phyloP scores from a whole-genome alignment of 805 yeast genomes.

The Kluyveromyces aestuarii region DNA sequence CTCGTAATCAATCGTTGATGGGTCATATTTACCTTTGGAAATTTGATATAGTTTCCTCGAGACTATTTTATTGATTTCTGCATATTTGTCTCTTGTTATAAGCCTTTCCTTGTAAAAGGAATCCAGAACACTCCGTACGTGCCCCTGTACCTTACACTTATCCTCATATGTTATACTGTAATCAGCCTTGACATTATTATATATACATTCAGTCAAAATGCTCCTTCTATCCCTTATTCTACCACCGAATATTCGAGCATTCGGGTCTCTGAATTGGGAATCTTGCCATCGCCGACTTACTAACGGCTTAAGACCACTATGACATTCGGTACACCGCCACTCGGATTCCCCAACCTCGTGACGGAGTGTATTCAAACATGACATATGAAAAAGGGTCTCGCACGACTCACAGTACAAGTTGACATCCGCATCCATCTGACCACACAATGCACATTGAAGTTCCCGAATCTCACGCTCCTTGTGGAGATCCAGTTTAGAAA shows the following conservation, averaged over 20 bases:
- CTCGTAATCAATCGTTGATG: slow-evolving; percentile 10
- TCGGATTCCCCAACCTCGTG: slow-evolving; percentile 14
- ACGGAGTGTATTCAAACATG: slow-evolving; percentile 15
- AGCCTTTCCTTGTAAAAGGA: slow-evolving; percentile 35
- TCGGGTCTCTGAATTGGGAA: background rate
- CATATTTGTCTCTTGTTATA: slow-evolving; percentile 37
- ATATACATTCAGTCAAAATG: slow-evolving; percentile 1
- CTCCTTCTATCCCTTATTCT: slow-evolving; percentile 6
- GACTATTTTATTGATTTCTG: slow-evolving; percentile 50
- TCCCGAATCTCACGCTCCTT: slow-evolving; percentile 1
- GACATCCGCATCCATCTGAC: slow-evolving; percentile 6
- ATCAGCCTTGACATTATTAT: background rate
- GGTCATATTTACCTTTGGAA: slow-evolving; percentile 14
- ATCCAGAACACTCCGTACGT: slow-evolving; percentile 45
- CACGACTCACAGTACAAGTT: slow-evolving; percentile 12
- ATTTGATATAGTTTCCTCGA: slow-evolving; percentile 49
- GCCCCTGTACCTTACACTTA: slow-evolving; percentile 47
- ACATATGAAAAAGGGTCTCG: slow-evolving; percentile 14
- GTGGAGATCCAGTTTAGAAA: slow-evolving; percentile 1
- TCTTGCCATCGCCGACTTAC: background rate
- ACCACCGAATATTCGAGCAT: slow-evolving; percentile 5
- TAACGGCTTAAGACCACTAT: background rate
- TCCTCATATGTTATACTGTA: slow-evolving; percentile 27
- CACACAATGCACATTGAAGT: slow-evolving; percentile 16
- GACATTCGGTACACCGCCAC: slow-evolving; percentile 1